A percentile compares a stretch with the other conserved stretches of the same genome.
Evolutionary conservation across 192 early-diverging fungal genomes (phyloP).

Genomic region (Coemansia pectinata): DNA sequence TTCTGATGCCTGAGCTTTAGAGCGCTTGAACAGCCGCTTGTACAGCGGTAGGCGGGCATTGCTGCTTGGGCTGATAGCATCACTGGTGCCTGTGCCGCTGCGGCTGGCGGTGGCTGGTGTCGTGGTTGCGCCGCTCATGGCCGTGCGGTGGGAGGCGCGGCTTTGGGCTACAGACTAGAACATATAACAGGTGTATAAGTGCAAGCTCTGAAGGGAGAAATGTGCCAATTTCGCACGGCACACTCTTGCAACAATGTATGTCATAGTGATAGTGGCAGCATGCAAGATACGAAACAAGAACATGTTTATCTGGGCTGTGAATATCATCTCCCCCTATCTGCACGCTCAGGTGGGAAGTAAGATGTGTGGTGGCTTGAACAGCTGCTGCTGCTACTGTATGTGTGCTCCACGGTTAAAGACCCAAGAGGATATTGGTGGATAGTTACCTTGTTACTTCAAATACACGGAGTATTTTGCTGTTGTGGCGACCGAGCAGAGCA

Average conservation of each 20-base stretch:
- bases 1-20: slow-evolving; percentile 10
- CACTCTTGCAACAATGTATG: neutral
- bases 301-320: neutral
- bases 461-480: neutral
- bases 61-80: neutral
- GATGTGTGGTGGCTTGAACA: neutral
- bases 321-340: neutral
- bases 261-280: neutral
- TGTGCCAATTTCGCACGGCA: neutral
- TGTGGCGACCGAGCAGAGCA: neutral
- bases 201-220: neutral
- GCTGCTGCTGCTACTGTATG: neutral
- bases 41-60: slow-evolving; percentile 12
- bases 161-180: neutral
- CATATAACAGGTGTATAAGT: neutral
- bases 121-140: slow-evolving; percentile 1
- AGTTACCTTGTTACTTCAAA: slow-evolving; percentile 4
- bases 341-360: neutral
- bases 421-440: neutral
- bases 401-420: neutral
- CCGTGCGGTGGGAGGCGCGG: neutral
- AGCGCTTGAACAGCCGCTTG: slow-evolving; percentile 24
- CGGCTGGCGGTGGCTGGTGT: neutral
- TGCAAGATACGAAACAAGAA: neutral
- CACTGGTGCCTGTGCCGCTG: neutral